Percentiles rank a stretch among this genome's conserved stretches.
These are phyloP conservation scores for Russula griseocarnosa DNA, from an alignment of 768 basidiomycete genomes.

Conservation along the genomic window DNA sequence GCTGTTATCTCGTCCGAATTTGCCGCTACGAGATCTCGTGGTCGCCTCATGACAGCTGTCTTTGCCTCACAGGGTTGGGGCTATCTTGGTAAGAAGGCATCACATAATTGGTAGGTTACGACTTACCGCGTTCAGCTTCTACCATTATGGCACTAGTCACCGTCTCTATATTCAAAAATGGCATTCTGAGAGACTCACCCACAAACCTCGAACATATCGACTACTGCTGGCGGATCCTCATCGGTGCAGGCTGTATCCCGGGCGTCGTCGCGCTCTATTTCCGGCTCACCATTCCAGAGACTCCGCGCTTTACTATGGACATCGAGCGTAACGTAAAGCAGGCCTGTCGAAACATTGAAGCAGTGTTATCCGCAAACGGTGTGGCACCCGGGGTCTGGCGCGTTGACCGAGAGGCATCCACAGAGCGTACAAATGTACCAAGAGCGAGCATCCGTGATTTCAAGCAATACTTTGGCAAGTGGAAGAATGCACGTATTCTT, in stretches of 20 bases:
- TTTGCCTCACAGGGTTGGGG: conserved; percentile 89
- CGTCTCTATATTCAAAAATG: conserved; percentile 60
- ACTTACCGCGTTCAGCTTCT: conserved; percentile 43
- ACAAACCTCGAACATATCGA: conserved; percentile 53
- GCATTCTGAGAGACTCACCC: conserved; percentile 46
- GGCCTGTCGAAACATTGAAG: conserved; percentile 68
- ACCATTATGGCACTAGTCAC: conserved; percentile 63
- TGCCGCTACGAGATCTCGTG: conserved; percentile 72
- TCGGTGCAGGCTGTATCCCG: conserved; percentile 83
- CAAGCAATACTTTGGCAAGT: conserved; percentile 57
- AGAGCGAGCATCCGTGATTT: conserved; percentile 70
- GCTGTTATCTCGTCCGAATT: conserved; percentile 90
- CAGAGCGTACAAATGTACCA: conserved; percentile 63
- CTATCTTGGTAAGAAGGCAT: conserved; percentile 54
- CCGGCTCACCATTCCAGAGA: conserved; percentile 92
- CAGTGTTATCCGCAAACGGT: conserved; percentile 47
- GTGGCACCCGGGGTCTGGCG: conserved; percentile 37
- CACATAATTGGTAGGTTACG: not conserved
- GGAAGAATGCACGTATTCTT: conserved; percentile 76
- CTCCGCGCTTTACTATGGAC: conserved; percentile 90
- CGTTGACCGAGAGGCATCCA: conserved; percentile 51
- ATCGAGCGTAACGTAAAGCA: conserved; percentile 79
- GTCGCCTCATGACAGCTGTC: conserved; percentile 85
- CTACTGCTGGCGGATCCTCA: conserved; percentile 79
- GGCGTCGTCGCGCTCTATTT: conserved; percentile 81